Evolutionary conservation across 2,329 filamentous ascomycete genomes (phyloP), one percentile per base, ranked within the genome.

Genomic region (Lasiodiplodia citricola): DNA sequence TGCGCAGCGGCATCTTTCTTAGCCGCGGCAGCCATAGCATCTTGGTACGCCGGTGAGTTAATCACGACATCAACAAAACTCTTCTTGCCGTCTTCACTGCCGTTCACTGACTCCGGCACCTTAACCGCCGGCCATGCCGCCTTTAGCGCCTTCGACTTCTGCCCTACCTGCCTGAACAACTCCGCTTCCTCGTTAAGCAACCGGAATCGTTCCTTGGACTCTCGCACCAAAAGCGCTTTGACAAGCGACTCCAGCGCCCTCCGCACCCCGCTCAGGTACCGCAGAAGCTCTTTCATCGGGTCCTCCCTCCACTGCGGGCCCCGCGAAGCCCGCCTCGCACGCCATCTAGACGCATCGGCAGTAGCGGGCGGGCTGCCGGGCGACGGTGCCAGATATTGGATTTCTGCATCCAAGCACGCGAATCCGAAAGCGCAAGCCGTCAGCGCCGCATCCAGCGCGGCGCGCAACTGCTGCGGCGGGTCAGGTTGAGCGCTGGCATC

Each of bases 261-360:
- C 51, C 78, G 75, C 55, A 78, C 75, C 1, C 75, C 76, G 25
- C 77, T 71, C 31, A 78, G 74, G 68, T 78, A 76, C 35, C 73
- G 73, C 57, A 78, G 64, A 31, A 78, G 68, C 54, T 78, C 75
- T 57, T 74, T 76, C 69, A 78, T 78, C 6, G 72, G 75, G 5
- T 75, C 76, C 57, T 78, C 76, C 41, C 76, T 77, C 73, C 72
- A 76, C 71, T 77, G 14, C 72, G 73, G 28, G 72, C 57, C 55
- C 74, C 73, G n/a, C n/a, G 41, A 44, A 21, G 69, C 73, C 68
- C 73, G 13, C 52, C 35, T 56, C 18, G 11, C 5, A 4, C 28
- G 52, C 52, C 52, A 35, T 4, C 28, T 37, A 13, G 14, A 8
- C 16, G 14, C 28, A 6, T 31, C 28, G 8, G 28, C 10, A 37